These are phyloP conservation scores for Wickerhamomyces sp. DNA, from an alignment of 1,139 yeast genomes.

Conservation along the genomic window DNA sequence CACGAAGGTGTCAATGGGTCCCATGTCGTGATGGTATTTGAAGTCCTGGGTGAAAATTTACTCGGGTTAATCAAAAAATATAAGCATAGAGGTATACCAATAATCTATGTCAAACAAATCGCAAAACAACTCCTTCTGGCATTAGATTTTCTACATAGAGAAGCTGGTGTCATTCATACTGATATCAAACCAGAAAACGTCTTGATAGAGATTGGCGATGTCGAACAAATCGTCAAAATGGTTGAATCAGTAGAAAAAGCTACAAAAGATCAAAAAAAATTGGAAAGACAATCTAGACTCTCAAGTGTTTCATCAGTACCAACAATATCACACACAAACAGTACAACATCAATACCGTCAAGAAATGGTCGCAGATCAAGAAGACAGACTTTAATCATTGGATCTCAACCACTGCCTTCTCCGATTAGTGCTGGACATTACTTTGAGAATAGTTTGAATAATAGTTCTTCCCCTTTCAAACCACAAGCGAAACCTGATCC, in stretches of 20 bases:
- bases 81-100: constrained; percentile 65
- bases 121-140: constrained; percentile 66
- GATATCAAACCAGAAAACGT: constrained; percentile 80
- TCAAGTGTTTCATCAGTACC: constrained; percentile 12
- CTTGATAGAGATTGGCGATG: constrained; percentile 68
- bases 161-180: constrained; percentile 75
- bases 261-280: constrained; percentile 37
- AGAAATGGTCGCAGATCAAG: constrained; percentile 49
- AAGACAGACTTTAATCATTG: constrained; percentile 75
- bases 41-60: constrained; percentile 75
- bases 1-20: constrained; percentile 73
- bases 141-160: constrained; percentile 65
- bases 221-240: constrained; percentile 58
- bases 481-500: constrained; percentile 8
- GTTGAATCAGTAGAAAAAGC: constrained; percentile 52
- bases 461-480: constrained; percentile 13
- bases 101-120: constrained; percentile 67
- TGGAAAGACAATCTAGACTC: constrained; percentile 28
- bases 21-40: constrained; percentile 79
- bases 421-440: constrained; percentile 51
- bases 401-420: constrained; percentile 81
- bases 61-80: constrained; percentile 60
- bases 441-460: constrained; percentile 21
- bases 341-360: constrained; percentile 19
- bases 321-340: constrained; percentile 12